Conservation (phyloP, 2,329 filamentous ascomycete species). For the Cladosporium sp. region DNA sequence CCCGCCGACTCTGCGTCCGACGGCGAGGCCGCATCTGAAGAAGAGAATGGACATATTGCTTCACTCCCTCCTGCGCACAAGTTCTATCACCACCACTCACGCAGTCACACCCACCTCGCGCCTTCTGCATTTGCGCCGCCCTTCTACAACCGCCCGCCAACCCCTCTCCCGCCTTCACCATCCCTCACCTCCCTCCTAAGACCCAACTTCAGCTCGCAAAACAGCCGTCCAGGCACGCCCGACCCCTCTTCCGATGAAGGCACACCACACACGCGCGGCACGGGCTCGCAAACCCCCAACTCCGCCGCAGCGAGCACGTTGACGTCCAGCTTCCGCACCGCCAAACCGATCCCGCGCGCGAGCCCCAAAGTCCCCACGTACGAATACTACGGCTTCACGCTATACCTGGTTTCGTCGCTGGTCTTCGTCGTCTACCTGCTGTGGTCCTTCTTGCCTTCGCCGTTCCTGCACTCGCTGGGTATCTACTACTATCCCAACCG, state of each 20-base stretch:
- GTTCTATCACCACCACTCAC: conserved; percentile 38
- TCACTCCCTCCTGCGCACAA: conserved; percentile 27
- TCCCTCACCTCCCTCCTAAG: conserved; percentile 88
- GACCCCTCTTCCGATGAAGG: conserved; percentile 83
- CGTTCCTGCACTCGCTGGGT: conserved; percentile 85
- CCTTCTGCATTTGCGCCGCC: conserved; percentile 63
- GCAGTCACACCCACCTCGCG: conserved; percentile 42
- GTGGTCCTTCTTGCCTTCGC: conserved; percentile 89
- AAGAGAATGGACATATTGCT: conserved; percentile 24
- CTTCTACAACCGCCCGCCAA: conserved; percentile 97
- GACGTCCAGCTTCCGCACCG: conserved; percentile 48
- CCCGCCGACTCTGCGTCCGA: conserved; percentile 27
- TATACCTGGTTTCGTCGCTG: conserved; percentile 84
- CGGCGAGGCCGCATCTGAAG: conserved; percentile 10
- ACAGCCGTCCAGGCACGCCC: conserved; percentile 87
- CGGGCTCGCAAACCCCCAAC: conserved; percentile 38
- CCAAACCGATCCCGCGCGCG: conserved; percentile 69
- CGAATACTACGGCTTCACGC: conserved; percentile 97
- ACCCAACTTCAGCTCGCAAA: conserved; percentile 59
- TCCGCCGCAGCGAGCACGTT: conserved; percentile 59
- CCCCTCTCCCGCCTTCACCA: conserved; percentile 85
- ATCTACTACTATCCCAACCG: conserved; percentile 97
- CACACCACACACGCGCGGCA: conserved; percentile 19
- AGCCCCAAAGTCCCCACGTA: conserved; percentile 96
- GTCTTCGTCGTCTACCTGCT: conserved; percentile 69